Percentiles rank a stretch among this genome's conserved stretches.
Evolutionary conservation across 73 alveolate genomes (phyloP).

Genomic region (Tetrahymena borealis): DNA sequence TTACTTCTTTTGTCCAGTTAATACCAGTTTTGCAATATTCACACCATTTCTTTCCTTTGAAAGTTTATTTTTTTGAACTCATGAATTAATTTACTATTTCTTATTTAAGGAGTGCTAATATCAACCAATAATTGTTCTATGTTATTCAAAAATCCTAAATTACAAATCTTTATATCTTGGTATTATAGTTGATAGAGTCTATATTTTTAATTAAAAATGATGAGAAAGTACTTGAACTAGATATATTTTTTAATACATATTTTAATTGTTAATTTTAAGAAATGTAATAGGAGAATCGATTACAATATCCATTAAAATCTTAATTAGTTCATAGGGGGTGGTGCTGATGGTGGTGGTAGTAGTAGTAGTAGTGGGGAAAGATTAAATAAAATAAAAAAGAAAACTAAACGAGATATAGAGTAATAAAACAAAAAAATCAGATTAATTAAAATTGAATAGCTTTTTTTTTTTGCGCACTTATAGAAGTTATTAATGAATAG

Average conservation of each 20-base stretch:
- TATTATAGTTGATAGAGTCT: neutral
- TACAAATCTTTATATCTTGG: neutral
- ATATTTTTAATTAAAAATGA: neutral
- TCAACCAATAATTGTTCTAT: neutral
- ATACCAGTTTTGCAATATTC: neutral
- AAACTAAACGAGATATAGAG: neutral
- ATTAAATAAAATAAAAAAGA: neutral
- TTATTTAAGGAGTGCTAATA: neutral
- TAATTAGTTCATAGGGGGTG: neutral
- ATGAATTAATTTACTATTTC: neutral
- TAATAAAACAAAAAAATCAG: neutral
- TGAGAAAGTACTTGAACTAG: no score
- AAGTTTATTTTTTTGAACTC: neutral
- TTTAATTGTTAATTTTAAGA: no score
- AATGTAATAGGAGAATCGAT: no score
- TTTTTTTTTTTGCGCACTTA: neutral
- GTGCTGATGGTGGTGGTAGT: no score
- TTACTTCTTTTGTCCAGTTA: neutral
- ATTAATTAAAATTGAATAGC: neutral
- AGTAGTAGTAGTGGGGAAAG: slow-evolving; percentile 1
- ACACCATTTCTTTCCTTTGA: neutral
- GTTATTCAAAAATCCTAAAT: neutral
- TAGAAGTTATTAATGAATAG: neutral
- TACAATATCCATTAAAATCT: neutral
- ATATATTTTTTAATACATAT: no score